Evolutionary conservation across 1,284 basidiomycete species (phyloP).

Genomic region (Pyrrhoderma noxium): DNA sequence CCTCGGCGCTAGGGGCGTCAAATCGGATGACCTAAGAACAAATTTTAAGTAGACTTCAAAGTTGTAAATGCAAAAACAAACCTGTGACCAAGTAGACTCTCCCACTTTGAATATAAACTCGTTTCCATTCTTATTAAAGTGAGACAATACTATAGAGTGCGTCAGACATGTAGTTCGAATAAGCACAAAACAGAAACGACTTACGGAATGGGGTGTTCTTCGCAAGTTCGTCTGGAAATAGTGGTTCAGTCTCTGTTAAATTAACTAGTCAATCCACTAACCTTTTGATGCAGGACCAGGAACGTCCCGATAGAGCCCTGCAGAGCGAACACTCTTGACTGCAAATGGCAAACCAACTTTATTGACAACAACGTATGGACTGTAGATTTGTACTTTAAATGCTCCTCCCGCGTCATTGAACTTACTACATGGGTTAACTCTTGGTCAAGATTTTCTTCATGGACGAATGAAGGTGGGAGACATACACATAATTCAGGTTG

Average conservation of each 20-base stretch:
- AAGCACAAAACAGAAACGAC: slow-evolving; percentile 25
- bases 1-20: slow-evolving; percentile 89
- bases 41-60: neutral
- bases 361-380: slow-evolving; percentile 90
- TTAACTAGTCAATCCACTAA: slow-evolving; percentile 25
- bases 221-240: slow-evolving; percentile 44
- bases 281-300: slow-evolving; percentile 70
- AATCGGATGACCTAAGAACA: slow-evolving; percentile 66
- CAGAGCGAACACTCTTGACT: slow-evolving; percentile 62
- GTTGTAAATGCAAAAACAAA: slow-evolving; percentile 25
- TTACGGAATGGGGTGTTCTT: slow-evolving; percentile 70
- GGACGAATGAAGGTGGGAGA: no score
- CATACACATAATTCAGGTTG: slow-evolving; percentile 83
- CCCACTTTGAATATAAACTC: slow-evolving; percentile 80
- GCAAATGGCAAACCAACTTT: slow-evolving; percentile 87
- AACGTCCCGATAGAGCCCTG: slow-evolving; percentile 71
- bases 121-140: slow-evolving; percentile 75
- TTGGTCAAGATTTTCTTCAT: no score
- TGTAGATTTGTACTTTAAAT: slow-evolving; percentile 95
- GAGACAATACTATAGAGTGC: slow-evolving; percentile 72
- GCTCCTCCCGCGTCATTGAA: slow-evolving; percentile 95
- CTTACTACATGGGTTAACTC: no score
- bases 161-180: slow-evolving; percentile 24
- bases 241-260: slow-evolving; percentile 15
- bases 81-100: slow-evolving; percentile 91